Base-by-base conservation (phyloP, 2,329 filamentous ascomycete genomes). In the Neurospora sp. region DNA sequence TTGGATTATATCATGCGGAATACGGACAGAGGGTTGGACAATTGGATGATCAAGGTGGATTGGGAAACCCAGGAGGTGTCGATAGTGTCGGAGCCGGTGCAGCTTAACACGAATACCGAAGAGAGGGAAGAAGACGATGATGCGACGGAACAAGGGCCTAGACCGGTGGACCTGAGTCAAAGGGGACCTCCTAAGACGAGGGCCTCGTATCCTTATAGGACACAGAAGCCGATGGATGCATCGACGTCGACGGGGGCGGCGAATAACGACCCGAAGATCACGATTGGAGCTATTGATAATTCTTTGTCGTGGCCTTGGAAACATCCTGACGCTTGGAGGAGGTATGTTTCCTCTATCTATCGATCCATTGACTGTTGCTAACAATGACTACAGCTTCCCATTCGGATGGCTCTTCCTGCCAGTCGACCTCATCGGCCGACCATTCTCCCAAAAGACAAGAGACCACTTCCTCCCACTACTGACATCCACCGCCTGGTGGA, bases 21-120 rank as follows among this genome's bases (percentile, higher is more conserved):
- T 78, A 99, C 96, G 1, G 96, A 99, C 79, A 88, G 96, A 81
- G 96, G 96, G 1, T 84, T 97, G 70, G 96, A 99, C 79, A 99
- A 99, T 76, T 99, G 96, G 96, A 99, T 99, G 96, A 93, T 99
- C 78, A 96, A 93, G 79, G 92, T 99, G 39, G 94, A 99, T 79
- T 93, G 90, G 85, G 87, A 93, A 75, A 89, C 87, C 2, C 89
- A 96, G 76, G 87, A 91, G 76, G 95, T 96, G 13, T 93, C 91
- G 8, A 93, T 99, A 73, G 90, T 91, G 17, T 93, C 93, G 0
- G 93, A 97, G 71, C 93, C 94, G 11, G 82, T 87, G 66, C 86
- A 87, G 38, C 80, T 96, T 84, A 77, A 92, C 84, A 82, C 85
- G 84, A 87, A 90, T 68, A 69, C 67, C 76, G 80, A 68, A 77